Evolutionary conservation across 2,329 filamentous ascomycete genomes (phyloP), one percentile per base, ranked within the genome.

Genomic region (Knoxdaviesia capensis): DNA sequence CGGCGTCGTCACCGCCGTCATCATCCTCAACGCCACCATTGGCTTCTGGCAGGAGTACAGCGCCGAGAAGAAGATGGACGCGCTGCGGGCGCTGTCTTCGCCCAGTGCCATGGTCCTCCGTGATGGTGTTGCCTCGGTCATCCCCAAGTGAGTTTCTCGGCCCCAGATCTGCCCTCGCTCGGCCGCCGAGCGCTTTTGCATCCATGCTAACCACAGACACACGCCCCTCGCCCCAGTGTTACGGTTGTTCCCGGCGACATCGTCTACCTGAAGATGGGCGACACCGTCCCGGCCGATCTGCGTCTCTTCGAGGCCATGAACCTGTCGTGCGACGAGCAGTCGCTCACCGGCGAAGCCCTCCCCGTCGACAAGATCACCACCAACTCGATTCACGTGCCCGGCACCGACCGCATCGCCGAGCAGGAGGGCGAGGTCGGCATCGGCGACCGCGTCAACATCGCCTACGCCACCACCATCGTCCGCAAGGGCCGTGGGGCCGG

Each of bases 281-380:
- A 84, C 55, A 81, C 78, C 4, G 70, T 85, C 36, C 80, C 80
- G 7, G 80, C 80, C 34, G 80, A 86, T 52, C 56, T 85, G 36
- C 74, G 78, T 43, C 57, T 79, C 20, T 68, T 81, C 49, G 77
- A 84, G 51, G 71, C 69, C 45, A 81, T 87, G 71, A 88, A 90
- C 55, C 66, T 86, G 38, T 74, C 76, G 46, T 84, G 80, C 52
- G 84, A 93, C 50, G 80, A 86, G 57, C 77, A 78, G 38, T 74
- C 80, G 40, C 68, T 86, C 38, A 86, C 81, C 6, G 81, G 81
- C 52, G 81, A 87, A 57, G 80, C 80, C 4, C 63, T 80, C 10
- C 77, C 80, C 6, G 77, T 81, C 30, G 72, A 76, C 54, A 80
- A 86, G 61, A 65, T 69, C 37, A 61, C 68, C 28, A 64, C 71